Percentiles rank a stretch among this genome's conserved stretches.
Evolutionary conservation across 768 basidiomycete genomes (phyloP).

Genomic region (Xerocomellus amylosporus): DNA sequence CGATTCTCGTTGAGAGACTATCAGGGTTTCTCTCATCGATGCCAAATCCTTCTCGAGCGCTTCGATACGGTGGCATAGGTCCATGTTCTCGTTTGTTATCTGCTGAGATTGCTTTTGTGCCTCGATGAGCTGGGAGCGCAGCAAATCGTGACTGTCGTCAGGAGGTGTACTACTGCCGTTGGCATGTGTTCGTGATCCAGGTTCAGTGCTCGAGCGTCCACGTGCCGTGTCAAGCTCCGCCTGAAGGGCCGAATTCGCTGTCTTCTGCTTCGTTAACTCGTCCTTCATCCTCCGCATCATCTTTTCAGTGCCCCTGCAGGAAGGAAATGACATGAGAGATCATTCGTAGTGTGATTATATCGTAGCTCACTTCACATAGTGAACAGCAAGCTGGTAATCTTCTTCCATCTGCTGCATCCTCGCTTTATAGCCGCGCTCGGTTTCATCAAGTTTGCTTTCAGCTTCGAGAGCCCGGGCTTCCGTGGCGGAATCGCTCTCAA

Average conservation of each 20-base stretch:
- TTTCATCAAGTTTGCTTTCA: conserved; percentile 78
- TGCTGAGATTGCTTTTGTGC: conserved; percentile 74
- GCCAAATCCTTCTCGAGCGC: conserved; percentile 74
- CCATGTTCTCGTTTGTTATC: conserved; percentile 70
- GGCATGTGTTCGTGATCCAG: conserved; percentile 47
- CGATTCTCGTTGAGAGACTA: conserved; percentile 72
- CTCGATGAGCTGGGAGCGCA: conserved; percentile 72
- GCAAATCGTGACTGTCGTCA: conserved; percentile 63
- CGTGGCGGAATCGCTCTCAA: conserved; percentile 34
- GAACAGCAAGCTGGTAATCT: conserved; percentile 94
- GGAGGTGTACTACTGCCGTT: conserved; percentile 82
- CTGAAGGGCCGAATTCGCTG: conserved; percentile 73
- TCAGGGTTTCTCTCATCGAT: conserved; percentile 62
- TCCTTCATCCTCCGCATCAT: conserved; percentile 97
- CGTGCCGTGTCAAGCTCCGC: conserved; percentile 74
- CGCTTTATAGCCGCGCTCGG: conserved; percentile 72
- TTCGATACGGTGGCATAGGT: conserved; percentile 70
- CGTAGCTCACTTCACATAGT: conserved; percentile 86
- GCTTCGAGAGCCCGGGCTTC: conserved; percentile 58
- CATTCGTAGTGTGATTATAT: conserved; percentile 18
- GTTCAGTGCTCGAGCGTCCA: conserved; percentile 54
- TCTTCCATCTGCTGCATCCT: conserved; percentile 88
- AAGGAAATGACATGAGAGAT: conserved; percentile 17
- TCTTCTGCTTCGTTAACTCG: conserved; percentile 89
- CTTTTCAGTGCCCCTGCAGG: conserved; percentile 86